Conservation (phyloP, 805 yeast species). For the Metschnikowia gelsemii region DNA sequence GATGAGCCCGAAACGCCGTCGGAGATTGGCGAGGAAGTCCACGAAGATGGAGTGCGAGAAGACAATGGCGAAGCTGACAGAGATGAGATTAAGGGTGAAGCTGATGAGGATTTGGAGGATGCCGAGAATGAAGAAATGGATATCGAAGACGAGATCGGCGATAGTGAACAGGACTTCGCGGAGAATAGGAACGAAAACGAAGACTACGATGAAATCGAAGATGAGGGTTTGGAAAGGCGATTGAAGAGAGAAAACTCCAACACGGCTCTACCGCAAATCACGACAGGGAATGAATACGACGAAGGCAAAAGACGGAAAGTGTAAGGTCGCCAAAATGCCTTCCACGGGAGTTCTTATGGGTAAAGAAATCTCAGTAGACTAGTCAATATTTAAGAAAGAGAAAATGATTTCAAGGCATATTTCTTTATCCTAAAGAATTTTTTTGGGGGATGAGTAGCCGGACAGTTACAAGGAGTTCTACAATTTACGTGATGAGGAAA, state of each 20-base stretch:
- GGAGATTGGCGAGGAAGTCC: constrained; percentile 3
- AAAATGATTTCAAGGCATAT: too few species aligned
- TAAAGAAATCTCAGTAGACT: not conserved
- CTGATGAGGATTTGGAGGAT: constrained; percentile 1
- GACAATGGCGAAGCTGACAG: constrained; percentile 6
- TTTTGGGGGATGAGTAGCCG: too few species aligned
- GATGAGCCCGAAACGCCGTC: constrained; percentile 7
- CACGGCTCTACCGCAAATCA: not conserved
- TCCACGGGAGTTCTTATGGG: too few species aligned
- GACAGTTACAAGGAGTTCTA: too few species aligned
- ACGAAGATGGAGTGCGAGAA: constrained; percentile 1
- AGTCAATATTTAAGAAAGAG: too few species aligned
- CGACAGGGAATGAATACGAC: not conserved
- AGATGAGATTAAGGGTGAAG: constrained; percentile 6
- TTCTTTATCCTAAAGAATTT: too few species aligned
- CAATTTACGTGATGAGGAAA: too few species aligned
- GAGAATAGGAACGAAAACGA: not conserved
- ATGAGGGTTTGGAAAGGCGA: too few species aligned
- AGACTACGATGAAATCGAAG: not conserved
- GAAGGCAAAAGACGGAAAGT: not conserved
- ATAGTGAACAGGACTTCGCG: not conserved
- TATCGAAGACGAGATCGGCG: not conserved
- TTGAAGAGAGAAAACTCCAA: not conserved
- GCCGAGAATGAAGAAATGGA: constrained; percentile 1
- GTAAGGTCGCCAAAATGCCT: too few species aligned